Percentiles rank a stretch among this genome's conserved stretches.
Conservation (phyloP, 2,329 filamentous ascomycete species). For the Raffaelea ambrosiae region DNA sequence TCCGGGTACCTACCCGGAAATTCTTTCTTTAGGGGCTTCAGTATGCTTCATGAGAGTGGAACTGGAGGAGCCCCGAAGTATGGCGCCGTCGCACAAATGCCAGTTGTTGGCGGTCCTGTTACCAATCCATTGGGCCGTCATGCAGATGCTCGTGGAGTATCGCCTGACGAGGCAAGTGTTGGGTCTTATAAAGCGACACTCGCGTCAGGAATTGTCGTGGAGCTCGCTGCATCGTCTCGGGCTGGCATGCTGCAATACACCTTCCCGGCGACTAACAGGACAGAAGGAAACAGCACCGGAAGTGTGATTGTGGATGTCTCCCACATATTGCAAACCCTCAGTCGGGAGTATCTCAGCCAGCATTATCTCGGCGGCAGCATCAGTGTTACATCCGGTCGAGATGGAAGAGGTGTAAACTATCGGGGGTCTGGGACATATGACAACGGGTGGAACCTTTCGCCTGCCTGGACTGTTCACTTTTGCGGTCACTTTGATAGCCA, state of each 20-base stretch:
- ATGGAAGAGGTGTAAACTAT: constrained; percentile 35
- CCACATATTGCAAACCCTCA: constrained; percentile 55
- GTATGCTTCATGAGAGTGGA: constrained; percentile 57
- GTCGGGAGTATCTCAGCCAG: constrained; percentile 53
- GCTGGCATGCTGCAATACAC: constrained; percentile 53
- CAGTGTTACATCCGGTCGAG: constrained; percentile 21
- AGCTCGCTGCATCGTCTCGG: constrained; percentile 47
- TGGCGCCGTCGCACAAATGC: constrained; percentile 55
- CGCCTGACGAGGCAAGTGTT: constrained; percentile 32
- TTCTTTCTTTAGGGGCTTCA: constrained; percentile 42
- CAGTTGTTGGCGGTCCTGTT: constrained; percentile 30
- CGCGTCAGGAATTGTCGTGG: constrained; percentile 44
- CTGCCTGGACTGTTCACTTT: constrained; percentile 54
- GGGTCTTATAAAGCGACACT: constrained; percentile 54
- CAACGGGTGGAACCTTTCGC: constrained; percentile 57
- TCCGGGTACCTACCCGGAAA: constrained; percentile 37
- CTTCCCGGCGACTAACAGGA: constrained; percentile 25
- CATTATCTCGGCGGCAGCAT: constrained; percentile 54
- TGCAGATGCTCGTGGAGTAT: constrained; percentile 44
- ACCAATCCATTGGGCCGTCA: constrained; percentile 36
- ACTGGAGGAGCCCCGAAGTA: constrained; percentile 65
- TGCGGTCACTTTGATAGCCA: constrained; percentile 49
- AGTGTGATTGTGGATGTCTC: constrained; percentile 54
- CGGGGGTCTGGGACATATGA: constrained; percentile 54
- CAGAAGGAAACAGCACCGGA: background rate